phyloP scores from a whole-genome alignment of 2,329 filamentous ascomycete species.

The Aspergillus jensenii region DNA sequence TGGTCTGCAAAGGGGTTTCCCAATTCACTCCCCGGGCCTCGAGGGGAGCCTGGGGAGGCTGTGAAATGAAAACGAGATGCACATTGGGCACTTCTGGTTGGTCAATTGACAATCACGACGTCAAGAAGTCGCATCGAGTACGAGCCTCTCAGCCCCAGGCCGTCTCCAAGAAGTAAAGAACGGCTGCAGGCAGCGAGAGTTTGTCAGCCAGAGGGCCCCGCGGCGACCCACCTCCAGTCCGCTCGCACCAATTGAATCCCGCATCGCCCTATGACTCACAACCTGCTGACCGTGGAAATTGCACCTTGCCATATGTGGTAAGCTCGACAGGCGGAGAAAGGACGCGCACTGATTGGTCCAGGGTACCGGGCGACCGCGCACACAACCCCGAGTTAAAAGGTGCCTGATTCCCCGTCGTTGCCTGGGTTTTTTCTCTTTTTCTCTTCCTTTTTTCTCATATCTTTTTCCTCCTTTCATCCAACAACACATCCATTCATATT shows the following conservation, averaged over 20 bases:
- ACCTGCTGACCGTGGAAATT: slow-evolving; percentile 26
- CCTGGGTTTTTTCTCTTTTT: slow-evolving; percentile 27
- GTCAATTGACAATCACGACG: slow-evolving; percentile 6
- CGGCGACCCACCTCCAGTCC: neutral
- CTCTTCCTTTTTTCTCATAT: slow-evolving; percentile 8
- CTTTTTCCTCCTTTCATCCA: slow-evolving; percentile 11
- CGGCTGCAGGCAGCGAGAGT: neutral
- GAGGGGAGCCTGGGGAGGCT: slow-evolving; percentile 5
- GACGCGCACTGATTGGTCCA: slow-evolving; percentile 25
- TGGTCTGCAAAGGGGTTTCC: neutral
- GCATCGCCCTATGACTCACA: slow-evolving; percentile 35
- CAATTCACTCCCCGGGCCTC: slow-evolving; percentile 5
- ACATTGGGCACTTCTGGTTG: slow-evolving; percentile 2
- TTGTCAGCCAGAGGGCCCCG: slow-evolving; percentile 1
- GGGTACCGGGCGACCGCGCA: slow-evolving; percentile 17
- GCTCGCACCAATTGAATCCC: slow-evolving; percentile 26
- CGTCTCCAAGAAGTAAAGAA: neutral
- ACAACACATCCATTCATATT: slow-evolving; percentile 10
- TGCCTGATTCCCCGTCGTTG: slow-evolving; percentile 40
- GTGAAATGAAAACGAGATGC: slow-evolving; percentile 3
- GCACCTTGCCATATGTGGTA: slow-evolving; percentile 9
- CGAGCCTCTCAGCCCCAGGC: slow-evolving; percentile 6
- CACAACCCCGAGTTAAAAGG: slow-evolving; percentile 32
- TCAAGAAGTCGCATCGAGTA: slow-evolving; percentile 7
- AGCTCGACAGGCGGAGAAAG: slow-evolving; percentile 18